phyloP scores from a whole-genome alignment of 306 rosid species.

The Dicorynia guianensis region DNA sequence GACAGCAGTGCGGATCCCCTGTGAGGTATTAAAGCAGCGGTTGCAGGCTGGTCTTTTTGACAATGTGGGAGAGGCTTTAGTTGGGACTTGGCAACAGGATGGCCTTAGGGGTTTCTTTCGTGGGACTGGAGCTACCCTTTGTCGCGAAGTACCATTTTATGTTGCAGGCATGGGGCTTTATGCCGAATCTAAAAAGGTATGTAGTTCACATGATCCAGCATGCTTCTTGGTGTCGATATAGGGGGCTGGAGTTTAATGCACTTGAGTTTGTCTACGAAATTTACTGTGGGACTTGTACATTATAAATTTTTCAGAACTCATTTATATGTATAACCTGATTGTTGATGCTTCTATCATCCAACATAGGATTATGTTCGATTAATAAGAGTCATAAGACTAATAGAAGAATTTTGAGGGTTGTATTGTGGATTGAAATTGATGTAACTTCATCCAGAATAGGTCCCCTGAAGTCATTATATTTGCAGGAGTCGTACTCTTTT shows the following conservation, averaged over 20 bases:
- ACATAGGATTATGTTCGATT: background rate
- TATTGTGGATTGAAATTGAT: too few relatives aligned
- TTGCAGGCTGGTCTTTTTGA: conserved; percentile 94
- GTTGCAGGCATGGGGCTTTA: conserved; percentile 99
- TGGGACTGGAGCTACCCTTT: conserved; percentile 99
- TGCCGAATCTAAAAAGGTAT: conserved; percentile 95
- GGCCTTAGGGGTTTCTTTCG: conserved; percentile 97
- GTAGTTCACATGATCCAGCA: conserved; percentile 12
- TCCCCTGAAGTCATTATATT: too few relatives aligned
- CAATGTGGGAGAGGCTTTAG: conserved; percentile 84
- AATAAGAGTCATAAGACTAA: too few relatives aligned
- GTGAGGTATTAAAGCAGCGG: conserved; percentile 97
- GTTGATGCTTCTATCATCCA: conserved; percentile 11
- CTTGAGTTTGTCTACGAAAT: background rate
- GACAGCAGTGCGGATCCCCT: conserved; percentile 95
- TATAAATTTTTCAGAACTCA: conserved; percentile 8
- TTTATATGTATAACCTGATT: background rate
- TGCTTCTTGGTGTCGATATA: conserved; percentile 19
- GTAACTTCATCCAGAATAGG: too few relatives aligned
- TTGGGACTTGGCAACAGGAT: conserved; percentile 94
- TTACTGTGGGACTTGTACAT: conserved; percentile 11
- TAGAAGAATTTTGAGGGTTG: too few relatives aligned
- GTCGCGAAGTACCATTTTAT: conserved; percentile 98
- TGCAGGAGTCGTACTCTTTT: too few relatives aligned
- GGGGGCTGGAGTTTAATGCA: background rate